phyloP scores from a whole-genome alignment of 345 rosid genomes.

The Boechera stricta region DNA sequence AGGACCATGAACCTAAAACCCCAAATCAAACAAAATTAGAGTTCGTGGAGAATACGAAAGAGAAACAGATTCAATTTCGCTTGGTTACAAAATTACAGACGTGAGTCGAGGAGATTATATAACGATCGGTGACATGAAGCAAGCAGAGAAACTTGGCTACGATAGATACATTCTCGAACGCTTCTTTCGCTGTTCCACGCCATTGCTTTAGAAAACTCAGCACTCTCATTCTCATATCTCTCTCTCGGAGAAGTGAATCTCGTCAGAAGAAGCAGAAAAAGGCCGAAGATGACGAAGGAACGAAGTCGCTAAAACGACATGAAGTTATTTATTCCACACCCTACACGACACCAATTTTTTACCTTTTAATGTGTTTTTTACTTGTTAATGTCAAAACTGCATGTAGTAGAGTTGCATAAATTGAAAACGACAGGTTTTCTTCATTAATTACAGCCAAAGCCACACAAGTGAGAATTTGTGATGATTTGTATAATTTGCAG shows the following conservation, averaged over 20 bases:
- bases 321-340: neutral
- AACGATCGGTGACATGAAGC: constrained; percentile 67
- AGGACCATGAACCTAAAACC: constrained; percentile 66
- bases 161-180: constrained; percentile 30
- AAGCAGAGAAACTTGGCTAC: constrained; percentile 50
- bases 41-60: neutral
- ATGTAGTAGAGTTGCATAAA: neutral
- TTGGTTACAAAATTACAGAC: constrained; percentile 45
- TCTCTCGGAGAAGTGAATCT: constrained; percentile 10
- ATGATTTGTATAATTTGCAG: neutral
- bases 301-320: constrained; percentile 13
- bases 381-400: neutral
- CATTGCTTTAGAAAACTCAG: constrained; percentile 44
- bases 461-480: neutral
- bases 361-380: neutral
- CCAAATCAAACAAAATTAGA: constrained; percentile 9
- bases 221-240: constrained; percentile 28
- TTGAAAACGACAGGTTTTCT: neutral
- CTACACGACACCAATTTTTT: constrained; percentile 33
- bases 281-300: constrained; percentile 9
- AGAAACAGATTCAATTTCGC: neutral
- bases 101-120: constrained; percentile 60
- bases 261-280: constrained; percentile 15
- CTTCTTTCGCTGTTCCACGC: constrained; percentile 53
- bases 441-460: constrained; percentile 2